Percentiles rank a stretch among this genome's conserved stretches.
phyloP scores from a whole-genome alignment of 176 grass and related monocot species.

The Triticum turgidum region DNA sequence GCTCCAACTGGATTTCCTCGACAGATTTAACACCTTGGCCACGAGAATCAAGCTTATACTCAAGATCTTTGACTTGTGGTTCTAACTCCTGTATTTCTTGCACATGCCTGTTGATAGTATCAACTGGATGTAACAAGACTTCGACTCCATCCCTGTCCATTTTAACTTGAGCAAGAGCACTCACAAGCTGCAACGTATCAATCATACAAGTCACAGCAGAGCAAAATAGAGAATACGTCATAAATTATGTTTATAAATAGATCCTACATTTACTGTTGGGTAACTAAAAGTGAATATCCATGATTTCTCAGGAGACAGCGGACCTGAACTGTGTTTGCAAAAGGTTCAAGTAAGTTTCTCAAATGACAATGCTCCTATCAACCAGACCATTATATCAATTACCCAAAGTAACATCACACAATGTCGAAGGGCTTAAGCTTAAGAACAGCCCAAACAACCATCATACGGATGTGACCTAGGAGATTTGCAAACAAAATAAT shows the following conservation, averaged over 20 bases:
- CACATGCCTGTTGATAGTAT: constrained; percentile 53
- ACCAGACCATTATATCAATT: not conserved
- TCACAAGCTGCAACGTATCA: constrained; percentile 61
- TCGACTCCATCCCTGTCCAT: constrained; percentile 72
- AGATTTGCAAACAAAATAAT: constrained; percentile 3
- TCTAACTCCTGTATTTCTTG: constrained; percentile 58
- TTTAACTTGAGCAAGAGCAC: constrained; percentile 79
- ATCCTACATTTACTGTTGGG: not conserved
- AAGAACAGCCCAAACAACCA: not conserved
- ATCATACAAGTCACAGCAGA: not conserved
- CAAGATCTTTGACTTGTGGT: constrained; percentile 62
- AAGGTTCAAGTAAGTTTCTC: not conserved
- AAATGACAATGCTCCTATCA: not conserved
- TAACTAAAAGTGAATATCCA: not conserved
- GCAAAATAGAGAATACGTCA: not conserved
- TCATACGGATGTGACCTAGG: not conserved
- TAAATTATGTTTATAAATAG: not conserved
- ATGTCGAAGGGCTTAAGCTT: not conserved
- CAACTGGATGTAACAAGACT: constrained; percentile 51
- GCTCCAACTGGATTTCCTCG: constrained; percentile 76
- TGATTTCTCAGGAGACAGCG: not conserved
- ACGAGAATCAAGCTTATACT: constrained; percentile 75
- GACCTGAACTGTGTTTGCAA: constrained; percentile 13
- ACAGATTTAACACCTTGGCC: constrained; percentile 78
- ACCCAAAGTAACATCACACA: not conserved